A percentile compares a stretch with the other conserved stretches of the same genome.
Conservation (phyloP, 2,329 filamentous ascomycete genomes). For the Paraphaeosphaeria minitans region DNA sequence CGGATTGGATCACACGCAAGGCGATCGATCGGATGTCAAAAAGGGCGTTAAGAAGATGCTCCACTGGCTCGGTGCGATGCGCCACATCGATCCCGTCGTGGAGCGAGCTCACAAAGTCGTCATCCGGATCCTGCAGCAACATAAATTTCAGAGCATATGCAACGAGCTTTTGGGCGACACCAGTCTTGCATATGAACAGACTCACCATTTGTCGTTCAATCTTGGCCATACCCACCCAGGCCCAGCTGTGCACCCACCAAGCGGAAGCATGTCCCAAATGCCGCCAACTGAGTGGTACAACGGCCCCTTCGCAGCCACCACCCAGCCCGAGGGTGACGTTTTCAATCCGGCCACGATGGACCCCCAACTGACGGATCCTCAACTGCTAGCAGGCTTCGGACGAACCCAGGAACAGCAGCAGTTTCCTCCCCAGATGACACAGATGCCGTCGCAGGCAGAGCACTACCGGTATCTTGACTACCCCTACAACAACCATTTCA, state of each 20-base stretch:
- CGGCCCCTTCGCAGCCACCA: not conserved
- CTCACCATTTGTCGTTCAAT: not conserved
- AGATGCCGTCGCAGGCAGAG: not conserved
- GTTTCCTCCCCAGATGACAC: not conserved
- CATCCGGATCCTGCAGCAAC: slow-evolving; percentile 14
- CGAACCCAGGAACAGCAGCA: not conserved
- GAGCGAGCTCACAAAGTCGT: slow-evolving; percentile 33
- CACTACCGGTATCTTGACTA: not conserved
- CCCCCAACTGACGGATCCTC: not conserved
- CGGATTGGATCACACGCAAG: slow-evolving; percentile 26
- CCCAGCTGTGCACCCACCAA: not conserved
- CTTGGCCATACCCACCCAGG: not conserved
- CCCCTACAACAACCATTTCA: not conserved
- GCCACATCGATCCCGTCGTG: slow-evolving; percentile 30
- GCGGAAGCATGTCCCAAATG: not conserved
- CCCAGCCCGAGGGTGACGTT: not conserved
- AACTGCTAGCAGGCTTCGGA: not conserved
- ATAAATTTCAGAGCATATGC: not conserved
- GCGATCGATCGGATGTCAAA: slow-evolving; percentile 27
- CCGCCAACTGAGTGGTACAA: not conserved
- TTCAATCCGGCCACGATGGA: not conserved
- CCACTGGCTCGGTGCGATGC: slow-evolving; percentile 39
- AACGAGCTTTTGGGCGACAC: not conserved
- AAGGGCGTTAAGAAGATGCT: slow-evolving; percentile 34
- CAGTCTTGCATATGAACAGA: not conserved